Evolutionary conservation across 768 basidiomycete genomes (phyloP).

Genomic region (Pulveroboletus sp.): DNA sequence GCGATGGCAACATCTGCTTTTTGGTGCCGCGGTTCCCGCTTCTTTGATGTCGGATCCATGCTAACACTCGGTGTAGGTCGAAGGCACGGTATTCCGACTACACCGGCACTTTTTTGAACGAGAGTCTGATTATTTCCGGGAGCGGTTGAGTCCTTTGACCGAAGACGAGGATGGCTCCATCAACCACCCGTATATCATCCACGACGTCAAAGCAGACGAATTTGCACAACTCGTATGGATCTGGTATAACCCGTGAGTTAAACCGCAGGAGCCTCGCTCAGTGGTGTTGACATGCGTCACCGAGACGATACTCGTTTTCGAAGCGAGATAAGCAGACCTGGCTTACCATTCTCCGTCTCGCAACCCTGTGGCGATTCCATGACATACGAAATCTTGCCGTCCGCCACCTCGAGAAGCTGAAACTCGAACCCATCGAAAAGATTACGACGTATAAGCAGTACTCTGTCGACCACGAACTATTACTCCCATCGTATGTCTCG

Average conservation of each 20-base stretch:
- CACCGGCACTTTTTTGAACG: constrained; percentile 37
- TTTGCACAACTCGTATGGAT: constrained; percentile 51
- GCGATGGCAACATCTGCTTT: constrained; percentile 50
- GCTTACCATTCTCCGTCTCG: constrained; percentile 49
- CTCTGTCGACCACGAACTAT: constrained; percentile 42
- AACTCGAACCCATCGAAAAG: constrained; percentile 46
- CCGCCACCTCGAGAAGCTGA: constrained; percentile 48
- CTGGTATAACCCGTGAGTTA: constrained; percentile 42
- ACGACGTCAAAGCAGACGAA: constrained; percentile 31
- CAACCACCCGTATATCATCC: constrained; percentile 5
- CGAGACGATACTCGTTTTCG: constrained; percentile 53
- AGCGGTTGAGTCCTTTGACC: constrained; percentile 16
- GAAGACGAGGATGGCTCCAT: constrained; percentile 1
- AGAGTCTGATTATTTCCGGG: constrained; percentile 30
- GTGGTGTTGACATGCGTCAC: not conserved
- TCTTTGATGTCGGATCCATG: not conserved
- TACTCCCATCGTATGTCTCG: constrained; percentile 48
- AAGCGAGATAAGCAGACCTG: constrained; percentile 48
- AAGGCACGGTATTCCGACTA: constrained; percentile 28
- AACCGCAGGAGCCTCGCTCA: not conserved
- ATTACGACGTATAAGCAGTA: constrained; percentile 54
- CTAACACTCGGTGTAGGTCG: constrained; percentile 24
- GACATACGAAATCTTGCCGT: constrained; percentile 49
- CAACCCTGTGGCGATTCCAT: constrained; percentile 50
- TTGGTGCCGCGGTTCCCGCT: constrained; percentile 35